phyloP scores from a whole-genome alignment of 2,329 filamentous ascomycete genomes.

The Xylariales sp. region DNA sequence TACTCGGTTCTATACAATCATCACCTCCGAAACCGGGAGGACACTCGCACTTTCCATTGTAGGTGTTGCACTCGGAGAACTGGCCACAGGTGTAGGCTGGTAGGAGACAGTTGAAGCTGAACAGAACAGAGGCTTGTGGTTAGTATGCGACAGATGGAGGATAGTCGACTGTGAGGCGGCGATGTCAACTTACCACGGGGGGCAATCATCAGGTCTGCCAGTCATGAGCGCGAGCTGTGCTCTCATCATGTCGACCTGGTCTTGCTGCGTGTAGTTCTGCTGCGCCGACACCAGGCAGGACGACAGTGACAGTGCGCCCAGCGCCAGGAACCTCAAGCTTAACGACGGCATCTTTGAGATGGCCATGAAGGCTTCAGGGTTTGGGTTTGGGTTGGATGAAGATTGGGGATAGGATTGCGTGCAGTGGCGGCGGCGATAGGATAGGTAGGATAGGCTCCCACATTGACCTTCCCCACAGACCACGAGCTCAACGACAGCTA shows the following conservation, averaged over 20 bases:
- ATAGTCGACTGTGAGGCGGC: too few species aligned
- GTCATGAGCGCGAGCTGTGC: conserved; percentile 67
- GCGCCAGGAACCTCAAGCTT: conserved; percentile 16
- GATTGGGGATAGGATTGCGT: background rate
- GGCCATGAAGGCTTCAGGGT: background rate
- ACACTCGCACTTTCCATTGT: conserved; percentile 88
- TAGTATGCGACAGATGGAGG: conserved; percentile 13
- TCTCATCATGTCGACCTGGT: conserved; percentile 58
- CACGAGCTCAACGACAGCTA: conserved; percentile 4
- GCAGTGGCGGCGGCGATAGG: conserved; percentile 5
- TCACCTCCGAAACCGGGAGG: conserved; percentile 90
- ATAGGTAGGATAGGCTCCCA: too few species aligned
- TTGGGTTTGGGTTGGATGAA: background rate
- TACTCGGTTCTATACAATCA: conserved; percentile 80
- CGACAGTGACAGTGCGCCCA: conserved; percentile 21
- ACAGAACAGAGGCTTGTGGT: conserved; percentile 24
- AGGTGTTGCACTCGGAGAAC: conserved; percentile 82
- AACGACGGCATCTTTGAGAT: conserved; percentile 21
- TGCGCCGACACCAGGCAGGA: conserved; percentile 27
- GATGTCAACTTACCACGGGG: conserved; percentile 70
- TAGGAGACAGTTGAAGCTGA: conserved; percentile 94
- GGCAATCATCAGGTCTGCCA: conserved; percentile 70
- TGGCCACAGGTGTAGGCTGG: conserved; percentile 89
- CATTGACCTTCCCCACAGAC: conserved; percentile 5
- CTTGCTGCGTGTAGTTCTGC: conserved; percentile 54